phyloP scores from a whole-genome alignment of 2,329 filamentous ascomycete genomes.

The Colletotrichum paranaense region DNA sequence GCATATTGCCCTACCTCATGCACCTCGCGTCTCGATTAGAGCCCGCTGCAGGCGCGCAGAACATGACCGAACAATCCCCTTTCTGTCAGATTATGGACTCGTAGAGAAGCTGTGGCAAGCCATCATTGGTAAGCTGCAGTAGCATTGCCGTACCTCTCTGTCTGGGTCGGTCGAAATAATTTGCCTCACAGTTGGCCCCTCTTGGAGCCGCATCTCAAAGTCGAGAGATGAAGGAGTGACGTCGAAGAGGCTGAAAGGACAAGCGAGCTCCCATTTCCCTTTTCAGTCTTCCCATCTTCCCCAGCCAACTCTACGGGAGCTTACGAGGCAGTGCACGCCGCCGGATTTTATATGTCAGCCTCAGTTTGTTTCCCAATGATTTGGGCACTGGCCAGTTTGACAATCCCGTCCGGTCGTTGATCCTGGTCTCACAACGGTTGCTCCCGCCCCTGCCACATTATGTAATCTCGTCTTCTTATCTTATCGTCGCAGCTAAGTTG shows the following conservation, averaged over 20 bases:
- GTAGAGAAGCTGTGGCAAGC: constrained; percentile 22
- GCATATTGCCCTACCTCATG: constrained; percentile 16
- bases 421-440: constrained; percentile 18
- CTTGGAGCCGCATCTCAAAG: neutral
- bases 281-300: neutral
- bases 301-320: constrained; percentile 12
- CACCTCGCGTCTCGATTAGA: constrained; percentile 7
- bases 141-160: neutral
- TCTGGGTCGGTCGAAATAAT: neutral
- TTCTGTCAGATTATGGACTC: constrained; percentile 17
- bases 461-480: constrained; percentile 18
- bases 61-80: neutral
- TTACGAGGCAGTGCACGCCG: constrained; percentile 19
- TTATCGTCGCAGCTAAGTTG: constrained; percentile 15
- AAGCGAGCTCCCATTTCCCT: neutral
- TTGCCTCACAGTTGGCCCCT: neutral
- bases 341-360: neutral
- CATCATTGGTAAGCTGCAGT: constrained; percentile 22
- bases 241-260: constrained; percentile 23
- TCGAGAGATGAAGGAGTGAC: neutral
- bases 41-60: neutral
- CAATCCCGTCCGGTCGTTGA: neutral
- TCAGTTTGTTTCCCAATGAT: neutral
- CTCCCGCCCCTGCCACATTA: constrained; percentile 26
- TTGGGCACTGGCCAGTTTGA: neutral